Percentiles rank a stretch among this genome's conserved stretches.
Conservation (phyloP, 2,329 filamentous ascomycete species). For the Diplocarpon mali region DNA sequence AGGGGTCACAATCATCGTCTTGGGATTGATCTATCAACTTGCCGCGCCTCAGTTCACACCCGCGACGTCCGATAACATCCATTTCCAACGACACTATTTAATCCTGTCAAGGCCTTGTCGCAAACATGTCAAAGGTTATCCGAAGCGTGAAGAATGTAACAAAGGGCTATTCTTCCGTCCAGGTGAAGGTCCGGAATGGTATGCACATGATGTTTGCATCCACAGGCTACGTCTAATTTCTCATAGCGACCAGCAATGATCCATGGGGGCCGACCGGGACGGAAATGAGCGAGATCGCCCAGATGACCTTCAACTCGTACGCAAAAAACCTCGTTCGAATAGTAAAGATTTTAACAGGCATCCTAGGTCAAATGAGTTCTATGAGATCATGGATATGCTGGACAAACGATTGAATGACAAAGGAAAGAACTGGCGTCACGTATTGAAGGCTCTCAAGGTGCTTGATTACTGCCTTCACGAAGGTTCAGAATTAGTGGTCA, state of each 20-base stretch:
- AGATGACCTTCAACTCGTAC: constrained; percentile 96
- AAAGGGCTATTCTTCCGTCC: constrained; percentile 91
- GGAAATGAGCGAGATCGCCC: constrained; percentile 97
- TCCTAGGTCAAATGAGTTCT: constrained; percentile 77
- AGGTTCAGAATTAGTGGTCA: constrained; percentile 90
- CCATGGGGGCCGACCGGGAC: constrained; percentile 96
- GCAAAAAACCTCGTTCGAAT: constrained; percentile 25
- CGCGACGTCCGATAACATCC: background rate
- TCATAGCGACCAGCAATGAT: constrained; percentile 91
- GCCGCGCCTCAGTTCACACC: constrained; percentile 3
- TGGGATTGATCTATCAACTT: constrained; percentile 2
- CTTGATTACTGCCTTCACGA: constrained; percentile 97
- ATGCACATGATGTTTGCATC: constrained; percentile 30
- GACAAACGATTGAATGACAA: constrained; percentile 98
- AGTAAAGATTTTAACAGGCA: constrained; percentile 5
- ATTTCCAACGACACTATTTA: background rate
- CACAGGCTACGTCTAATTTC: constrained; percentile 23
- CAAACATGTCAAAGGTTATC: constrained; percentile 87
- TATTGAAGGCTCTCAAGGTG: constrained; percentile 94
- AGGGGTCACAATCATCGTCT: constrained; percentile 3
- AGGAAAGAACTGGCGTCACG: constrained; percentile 98
- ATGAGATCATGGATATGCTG: constrained; percentile 99
- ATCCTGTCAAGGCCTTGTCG: constrained; percentile 7
- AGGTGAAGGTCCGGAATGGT: constrained; percentile 99
- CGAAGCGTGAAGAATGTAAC: constrained; percentile 98